Conservation (phyloP, 192 early-diverging fungal genomes). For the Geranomyces variabilis region DNA sequence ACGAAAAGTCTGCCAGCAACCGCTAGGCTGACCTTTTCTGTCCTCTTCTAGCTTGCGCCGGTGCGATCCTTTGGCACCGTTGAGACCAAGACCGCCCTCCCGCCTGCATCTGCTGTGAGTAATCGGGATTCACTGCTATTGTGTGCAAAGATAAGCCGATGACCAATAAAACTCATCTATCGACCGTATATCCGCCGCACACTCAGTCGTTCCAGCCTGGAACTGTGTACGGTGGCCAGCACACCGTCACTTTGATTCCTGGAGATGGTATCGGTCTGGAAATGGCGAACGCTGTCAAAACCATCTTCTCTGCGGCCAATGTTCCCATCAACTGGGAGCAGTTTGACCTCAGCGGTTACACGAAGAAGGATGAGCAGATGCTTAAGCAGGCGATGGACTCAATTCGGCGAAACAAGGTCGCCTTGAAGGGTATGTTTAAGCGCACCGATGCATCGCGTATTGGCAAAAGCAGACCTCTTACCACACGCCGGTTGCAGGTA, state of each 20-base stretch:
- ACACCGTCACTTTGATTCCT: constrained; percentile 96
- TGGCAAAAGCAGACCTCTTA: too few relatives aligned
- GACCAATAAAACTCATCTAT: not conserved
- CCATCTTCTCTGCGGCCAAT: constrained; percentile 89
- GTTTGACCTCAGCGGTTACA: constrained; percentile 93
- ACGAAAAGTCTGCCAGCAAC: not conserved
- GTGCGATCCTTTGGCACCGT: constrained; percentile 24
- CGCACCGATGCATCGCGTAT: not conserved
- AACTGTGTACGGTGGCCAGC: constrained; percentile 83
- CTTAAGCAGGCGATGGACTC: constrained; percentile 91
- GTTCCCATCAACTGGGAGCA: constrained; percentile 98
- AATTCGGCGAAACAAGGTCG: constrained; percentile 93
- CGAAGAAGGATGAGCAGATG: constrained; percentile 73
- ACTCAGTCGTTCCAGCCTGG: constrained; percentile 21
- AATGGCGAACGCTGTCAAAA: constrained; percentile 86
- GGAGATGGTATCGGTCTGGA: constrained; percentile 99
- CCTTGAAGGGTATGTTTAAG: constrained; percentile 82
- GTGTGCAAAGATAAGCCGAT: not conserved
- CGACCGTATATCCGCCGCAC: not conserved
- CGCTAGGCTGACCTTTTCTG: not conserved
- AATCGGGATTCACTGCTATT: not conserved
- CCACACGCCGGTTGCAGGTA: constrained; percentile 49
- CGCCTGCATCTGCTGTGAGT: constrained; percentile 14
- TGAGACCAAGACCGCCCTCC: constrained; percentile 26
- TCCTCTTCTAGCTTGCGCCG: not conserved